Percentiles rank a stretch among this genome's conserved stretches.
Evolutionary conservation across 2,329 filamentous ascomycete genomes (phyloP).

Genomic region (Piedraia hortae): DNA sequence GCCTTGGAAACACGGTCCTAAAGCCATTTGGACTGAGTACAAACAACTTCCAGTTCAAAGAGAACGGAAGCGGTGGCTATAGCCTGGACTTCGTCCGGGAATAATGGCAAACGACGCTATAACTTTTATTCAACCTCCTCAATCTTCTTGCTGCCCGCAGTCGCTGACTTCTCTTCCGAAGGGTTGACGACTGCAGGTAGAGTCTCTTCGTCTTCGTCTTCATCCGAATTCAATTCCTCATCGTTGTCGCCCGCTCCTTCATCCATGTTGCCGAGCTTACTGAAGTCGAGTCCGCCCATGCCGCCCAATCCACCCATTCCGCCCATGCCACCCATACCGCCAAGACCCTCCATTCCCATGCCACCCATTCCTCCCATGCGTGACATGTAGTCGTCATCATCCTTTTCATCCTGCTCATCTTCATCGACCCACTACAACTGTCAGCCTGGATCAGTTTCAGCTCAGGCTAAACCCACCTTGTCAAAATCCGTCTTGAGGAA

Average conservation of each 20-base stretch:
- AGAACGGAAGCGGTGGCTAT: constrained; percentile 71
- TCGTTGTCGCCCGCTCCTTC: constrained; percentile 32
- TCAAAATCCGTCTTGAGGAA: constrained; percentile 98
- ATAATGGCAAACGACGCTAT: no score
- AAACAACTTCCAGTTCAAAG: constrained; percentile 87
- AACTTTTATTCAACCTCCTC: constrained; percentile 17
- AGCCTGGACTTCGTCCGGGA: constrained; percentile 97
- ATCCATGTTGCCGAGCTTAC: constrained; percentile 27
- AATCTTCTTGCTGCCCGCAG: constrained; percentile 15
- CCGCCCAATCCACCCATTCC: constrained; percentile 20
- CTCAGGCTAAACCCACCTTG: constrained; percentile 31
- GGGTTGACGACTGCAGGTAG: constrained; percentile 33
- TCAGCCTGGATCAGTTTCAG: constrained; percentile 1
- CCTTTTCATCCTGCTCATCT: constrained; percentile 83
- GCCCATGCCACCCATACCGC: constrained; percentile 20
- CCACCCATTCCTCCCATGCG: constrained; percentile 24
- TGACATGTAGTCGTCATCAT: constrained; percentile 40
- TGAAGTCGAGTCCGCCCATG: constrained; percentile 12
- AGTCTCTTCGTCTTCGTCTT: constrained; percentile 49
- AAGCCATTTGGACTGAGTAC: constrained; percentile 87
- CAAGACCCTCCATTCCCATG: constrained; percentile 14
- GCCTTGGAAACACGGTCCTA: constrained; percentile 69
- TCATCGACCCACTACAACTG: constrained; percentile 58
- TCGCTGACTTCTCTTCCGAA: constrained; percentile 5
- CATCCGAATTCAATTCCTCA: constrained; percentile 24